Evolutionary conservation across 371 early-diverging fungal genomes (phyloP), one percentile per base, ranked within the genome.

Genomic region (Funneliformis caledonium): DNA sequence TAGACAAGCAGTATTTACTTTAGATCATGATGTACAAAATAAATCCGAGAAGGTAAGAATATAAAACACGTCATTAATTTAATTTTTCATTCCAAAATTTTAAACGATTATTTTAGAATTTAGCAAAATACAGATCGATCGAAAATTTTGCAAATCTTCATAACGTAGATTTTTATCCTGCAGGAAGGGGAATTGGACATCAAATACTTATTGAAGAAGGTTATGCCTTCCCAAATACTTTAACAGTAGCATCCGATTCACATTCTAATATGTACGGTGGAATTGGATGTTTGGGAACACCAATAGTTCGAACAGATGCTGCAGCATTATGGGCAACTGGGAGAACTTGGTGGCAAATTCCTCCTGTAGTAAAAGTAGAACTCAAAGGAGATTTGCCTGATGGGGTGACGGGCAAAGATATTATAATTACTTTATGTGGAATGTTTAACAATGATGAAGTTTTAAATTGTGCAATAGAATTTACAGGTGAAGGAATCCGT

Each of bases 181-280:
- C 97, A 60, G 98, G 97, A 19, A 92, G 96, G 48, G 98, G 98
- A 70, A 98, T 98, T 81, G 98, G 97, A 47, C 98, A 98, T 81
- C 98, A 98, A 86, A 93, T 97, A 81, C 92, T 97, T 90, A 92
- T 97, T 70, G 98, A 98, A 84, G 97, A 97, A 84, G 97, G 97
- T 19, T 97, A 97, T 82, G 96, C 97, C 2, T 95, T 96, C 85
- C 98, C 98, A 4, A 87, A 91, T 77, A 93, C 97, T 10, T 85
- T 98, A 85, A 95, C 96, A 3, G 97, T 98, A 2, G 98, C 97
- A 2, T 97, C 97, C 2, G 98, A 98, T 85, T 98, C 98, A 4
- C 98, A 98, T 83, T 97, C 98, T 19, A 98, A 98, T 87, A 97
- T 97, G 96, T 98, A 98, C 85, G 98, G 98, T 69, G 98, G 97